Conservation (phyloP, 2,329 filamentous ascomycete species). For the Xylariaceae sp. region DNA sequence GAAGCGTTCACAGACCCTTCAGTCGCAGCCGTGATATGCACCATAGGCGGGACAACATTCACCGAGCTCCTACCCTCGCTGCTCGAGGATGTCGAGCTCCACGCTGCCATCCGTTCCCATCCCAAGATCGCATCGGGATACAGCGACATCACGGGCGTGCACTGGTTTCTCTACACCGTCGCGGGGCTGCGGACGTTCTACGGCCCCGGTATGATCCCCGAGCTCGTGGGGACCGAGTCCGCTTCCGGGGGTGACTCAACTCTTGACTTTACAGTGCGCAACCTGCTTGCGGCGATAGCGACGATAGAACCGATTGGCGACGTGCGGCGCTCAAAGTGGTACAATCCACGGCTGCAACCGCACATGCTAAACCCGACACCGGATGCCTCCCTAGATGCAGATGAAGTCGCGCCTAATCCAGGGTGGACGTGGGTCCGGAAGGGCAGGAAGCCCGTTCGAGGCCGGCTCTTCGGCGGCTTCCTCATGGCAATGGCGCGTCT, state of each 20-base stretch:
- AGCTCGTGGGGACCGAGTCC: conserved; percentile 34
- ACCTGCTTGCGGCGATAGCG: conserved; percentile 34
- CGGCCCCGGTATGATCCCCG: conserved; percentile 39
- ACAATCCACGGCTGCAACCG: conserved; percentile 26
- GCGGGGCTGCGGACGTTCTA: conserved; percentile 44
- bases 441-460: conserved; percentile 33
- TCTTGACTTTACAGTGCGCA: conserved; percentile 30
- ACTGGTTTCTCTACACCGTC: conserved; percentile 40
- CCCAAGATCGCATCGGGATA: conserved; percentile 44
- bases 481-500: conserved; percentile 40
- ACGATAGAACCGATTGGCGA: conserved; percentile 28
- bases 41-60: conserved; percentile 38
- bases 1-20: conserved; percentile 36
- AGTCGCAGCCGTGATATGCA: conserved; percentile 39
- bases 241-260: conserved; percentile 25
- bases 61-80: conserved; percentile 40
- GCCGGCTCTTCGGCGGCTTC: conserved; percentile 44
- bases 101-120: conserved; percentile 31
- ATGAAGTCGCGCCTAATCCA: conserved; percentile 29
- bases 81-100: conserved; percentile 35
- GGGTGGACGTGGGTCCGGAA: conserved; percentile 38
- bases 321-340: conserved; percentile 32
- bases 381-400: conserved; percentile 22
- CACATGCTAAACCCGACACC: conserved; percentile 20
- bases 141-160: conserved; percentile 41